Conservation (phyloP, 805 yeast species). For the Starmerella cellae region DNA sequence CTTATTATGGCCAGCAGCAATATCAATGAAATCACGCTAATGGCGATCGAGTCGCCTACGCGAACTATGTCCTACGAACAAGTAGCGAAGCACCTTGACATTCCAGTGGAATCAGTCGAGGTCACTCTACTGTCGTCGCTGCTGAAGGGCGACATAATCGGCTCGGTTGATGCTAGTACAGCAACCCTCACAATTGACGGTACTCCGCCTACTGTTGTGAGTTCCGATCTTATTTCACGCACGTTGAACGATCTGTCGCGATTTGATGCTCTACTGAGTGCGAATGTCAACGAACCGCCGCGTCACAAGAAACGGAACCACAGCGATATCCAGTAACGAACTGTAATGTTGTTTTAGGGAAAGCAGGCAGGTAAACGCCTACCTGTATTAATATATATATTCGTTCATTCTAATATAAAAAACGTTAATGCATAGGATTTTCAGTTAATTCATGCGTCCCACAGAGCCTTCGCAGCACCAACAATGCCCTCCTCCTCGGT, state of each 20-base stretch:
- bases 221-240: constrained; percentile 11
- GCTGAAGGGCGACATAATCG: constrained; percentile 19
- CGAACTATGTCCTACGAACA: constrained; percentile 11
- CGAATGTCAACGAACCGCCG: neutral
- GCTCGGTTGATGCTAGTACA: constrained; percentile 20
- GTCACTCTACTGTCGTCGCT: constrained; percentile 19
- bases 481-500: constrained; percentile 69
- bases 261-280: constrained; percentile 7
- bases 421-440: neutral
- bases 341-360: neutral
- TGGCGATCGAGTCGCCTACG: constrained; percentile 3
- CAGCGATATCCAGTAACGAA: neutral
- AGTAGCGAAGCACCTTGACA: constrained; percentile 11
- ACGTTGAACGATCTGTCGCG: constrained; percentile 11
- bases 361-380: neutral
- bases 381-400: too few species aligned
- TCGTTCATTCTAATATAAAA: neutral
- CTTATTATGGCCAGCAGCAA: too few species aligned
- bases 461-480: constrained; percentile 47
- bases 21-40: neutral
- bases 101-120: constrained; percentile 16
- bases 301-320: constrained; percentile 7
- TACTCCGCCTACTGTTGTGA: constrained; percentile 17
- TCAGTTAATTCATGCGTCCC: constrained; percentile 38
- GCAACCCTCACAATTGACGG: constrained; percentile 15